Base-by-base conservation (phyloP, 768 basidiomycete species). In the Termitomyces sp. region DNA sequence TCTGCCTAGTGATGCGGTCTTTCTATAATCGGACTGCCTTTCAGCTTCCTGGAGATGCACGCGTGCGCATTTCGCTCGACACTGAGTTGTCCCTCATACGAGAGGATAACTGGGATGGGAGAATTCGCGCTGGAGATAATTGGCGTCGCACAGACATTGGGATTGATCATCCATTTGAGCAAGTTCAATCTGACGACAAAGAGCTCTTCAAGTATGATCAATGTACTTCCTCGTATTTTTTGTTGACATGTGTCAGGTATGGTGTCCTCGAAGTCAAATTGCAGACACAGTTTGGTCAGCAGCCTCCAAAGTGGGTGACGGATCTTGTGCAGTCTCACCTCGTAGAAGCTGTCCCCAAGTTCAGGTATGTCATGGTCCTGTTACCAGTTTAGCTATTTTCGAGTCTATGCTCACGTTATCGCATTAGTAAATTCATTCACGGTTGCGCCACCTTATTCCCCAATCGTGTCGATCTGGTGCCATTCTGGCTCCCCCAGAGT, bases 11-110 rank as follows among this genome's bases (percentile, higher is more conserved):
- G 42, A 87, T 96, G 89, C 85, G 96, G 20, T 94, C 96, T 9
- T 99, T 98, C 77, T 99, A 98, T 78, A 97, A 98, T 71, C 91
- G 97, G 46, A 98, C 97, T 14, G 97, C 97, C 1, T 99, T 99
- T 82, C 97, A 99, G 75, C 85, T 99, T 29, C 97, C 97, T 9
- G 96, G 96, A 25, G 96, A 99, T 70, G 96, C 95, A n/a, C 87
- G 94, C 56, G 97, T 99, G 42, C 94, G 97, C 55, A 98, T 99
- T 62, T 98, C 97, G 17, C 86, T 99, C 62, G 97, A 99, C 70
- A 99, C 97, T 0, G 94, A 98, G 72, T 84, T 99, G 38, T 90
- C 92, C 4, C 88, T 99, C 83, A 74, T 97, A 57, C 85, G 97
- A 63, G 97, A 99, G 74, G 97, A 98, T 69, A 92, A 97, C 69